A percentile compares a stretch with the other conserved stretches of the same genome.
Evolutionary conservation across 1,284 basidiomycete species (phyloP).

Genomic region (Boletus sp.): DNA sequence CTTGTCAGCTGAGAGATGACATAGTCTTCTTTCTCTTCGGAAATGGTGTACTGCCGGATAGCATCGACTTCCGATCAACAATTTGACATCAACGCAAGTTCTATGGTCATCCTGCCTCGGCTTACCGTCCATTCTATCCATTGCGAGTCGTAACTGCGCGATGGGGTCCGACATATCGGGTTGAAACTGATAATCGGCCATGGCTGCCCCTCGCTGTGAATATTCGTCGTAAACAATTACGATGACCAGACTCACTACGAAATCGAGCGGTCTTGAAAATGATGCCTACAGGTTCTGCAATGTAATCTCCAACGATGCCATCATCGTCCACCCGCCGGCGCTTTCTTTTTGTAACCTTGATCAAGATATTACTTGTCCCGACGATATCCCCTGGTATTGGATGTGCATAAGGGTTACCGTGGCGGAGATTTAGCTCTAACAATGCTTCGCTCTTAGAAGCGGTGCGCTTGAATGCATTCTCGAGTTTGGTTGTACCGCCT

Average conservation of each 20-base stretch:
- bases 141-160: conserved; percentile 61
- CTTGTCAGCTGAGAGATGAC: conserved; percentile 29
- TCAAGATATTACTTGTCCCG: conserved; percentile 70
- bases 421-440: conserved; percentile 72
- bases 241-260: conserved; percentile 59
- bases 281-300: conserved; percentile 70
- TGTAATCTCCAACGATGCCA: conserved; percentile 69
- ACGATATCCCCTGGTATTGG: conserved; percentile 79
- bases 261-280: conserved; percentile 84
- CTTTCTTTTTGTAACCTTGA: conserved; percentile 75
- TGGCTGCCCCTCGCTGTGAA: conserved; percentile 50
- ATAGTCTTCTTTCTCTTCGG: conserved; percentile 64
- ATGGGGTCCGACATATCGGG: conserved; percentile 70
- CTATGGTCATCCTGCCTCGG: conserved; percentile 5
- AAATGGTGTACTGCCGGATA: conserved; percentile 64
- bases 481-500: conserved; percentile 66
- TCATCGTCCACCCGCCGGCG: conserved; percentile 40
- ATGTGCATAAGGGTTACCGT: conserved; percentile 72
- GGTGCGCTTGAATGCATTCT: conserved; percentile 67
- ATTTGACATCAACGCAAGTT: conserved; percentile 1
- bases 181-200: conserved; percentile 89
- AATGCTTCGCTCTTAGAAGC: conserved; percentile 55
- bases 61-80: conserved; percentile 54
- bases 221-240: background rate
- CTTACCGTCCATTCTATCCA: conserved; percentile 78